Base-by-base conservation (phyloP, 306 rosid genomes). In the Erythrophleum fordii region DNA sequence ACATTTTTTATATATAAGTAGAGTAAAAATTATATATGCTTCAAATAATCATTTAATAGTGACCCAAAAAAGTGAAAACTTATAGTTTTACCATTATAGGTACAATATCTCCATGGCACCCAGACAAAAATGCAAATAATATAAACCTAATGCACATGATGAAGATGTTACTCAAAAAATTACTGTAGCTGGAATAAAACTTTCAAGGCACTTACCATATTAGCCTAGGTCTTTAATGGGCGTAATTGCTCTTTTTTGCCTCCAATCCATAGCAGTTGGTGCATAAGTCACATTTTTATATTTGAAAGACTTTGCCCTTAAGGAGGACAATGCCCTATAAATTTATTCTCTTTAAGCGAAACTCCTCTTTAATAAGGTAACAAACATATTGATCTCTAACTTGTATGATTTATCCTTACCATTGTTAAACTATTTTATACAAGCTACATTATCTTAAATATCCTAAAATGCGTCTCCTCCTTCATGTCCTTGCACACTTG, bases 161-260 rank as follows among this genome's bases (percentile, higher is more conserved):
- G n/a, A n/a, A n/a, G n/a, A n/a, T n/a, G n/a, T n/a, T n/a, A n/a
- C n/a, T n/a, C n/a, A n/a, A n/a, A n/a, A n/a, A n/a, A n/a, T n/a
- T n/a, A n/a, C n/a, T n/a, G n/a, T n/a, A n/a, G n/a, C n/a, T n/a
- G n/a, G n/a, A n/a, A n/a, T n/a, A n/a, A n/a, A n/a, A n/a, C n/a
- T n/a, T n/a, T n/a, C n/a, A n/a, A n/a, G n/a, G n/a, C n/a, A n/a
- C n/a, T 66, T 69, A 79, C 83, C 83, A 6, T 81, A 79, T 0
- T 56, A 17, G 60, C 83, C 83, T 68, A 79, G 83, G 73, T 83
- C 77, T 70, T 79, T 83, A 44, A 83, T 26, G 37, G 83, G 77
- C 28, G 83, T 83, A 0, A 83, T 77, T 0, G 81, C 87, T 13
- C 78, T 78, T 59, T 74, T 59, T 26, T 62, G 58, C 39, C 77